Percentiles rank a stretch among this genome's conserved stretches.
Conservation (phyloP, 176 grass and related monocot genomes). For the Microstegium vimineum region DNA sequence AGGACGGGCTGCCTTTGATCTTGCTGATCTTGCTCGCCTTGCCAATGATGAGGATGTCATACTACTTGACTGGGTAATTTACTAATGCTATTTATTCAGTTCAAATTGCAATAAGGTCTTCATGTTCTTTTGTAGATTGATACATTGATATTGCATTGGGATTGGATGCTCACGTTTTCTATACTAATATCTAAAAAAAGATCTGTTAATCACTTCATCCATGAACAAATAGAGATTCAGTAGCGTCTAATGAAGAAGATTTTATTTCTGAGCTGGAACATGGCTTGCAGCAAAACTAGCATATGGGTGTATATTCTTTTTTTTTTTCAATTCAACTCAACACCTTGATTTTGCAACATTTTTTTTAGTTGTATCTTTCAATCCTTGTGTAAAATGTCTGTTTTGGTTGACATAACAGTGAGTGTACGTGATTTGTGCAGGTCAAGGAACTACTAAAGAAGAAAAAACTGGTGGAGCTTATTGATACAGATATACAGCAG, state of each 20-base stretch:
- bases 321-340: no score
- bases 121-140: no score
- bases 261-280: neutral
- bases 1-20: slow-evolving; percentile 82
- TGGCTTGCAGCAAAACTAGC: neutral
- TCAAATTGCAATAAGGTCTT: slow-evolving; percentile 2
- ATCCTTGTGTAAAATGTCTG: neutral
- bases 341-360: no score
- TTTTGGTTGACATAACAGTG: neutral
- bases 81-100: neutral
- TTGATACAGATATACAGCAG: slow-evolving; percentile 65
- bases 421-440: slow-evolving; percentile 44
- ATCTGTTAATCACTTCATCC: neutral
- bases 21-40: slow-evolving; percentile 77
- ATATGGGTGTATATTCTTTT: neutral
- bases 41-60: slow-evolving; percentile 92
- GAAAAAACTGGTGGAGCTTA: slow-evolving; percentile 56
- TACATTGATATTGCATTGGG: neutral
- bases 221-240: neutral
- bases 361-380: neutral
- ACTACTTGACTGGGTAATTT: slow-evolving; percentile 82
- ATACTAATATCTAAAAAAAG: neutral
- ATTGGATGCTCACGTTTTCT: neutral
- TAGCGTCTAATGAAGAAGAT: neutral
- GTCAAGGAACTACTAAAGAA: slow-evolving; percentile 85